Evolutionary conservation across 345 rosid genomes (phyloP).

Genomic region (Bruguiera parviflora): DNA sequence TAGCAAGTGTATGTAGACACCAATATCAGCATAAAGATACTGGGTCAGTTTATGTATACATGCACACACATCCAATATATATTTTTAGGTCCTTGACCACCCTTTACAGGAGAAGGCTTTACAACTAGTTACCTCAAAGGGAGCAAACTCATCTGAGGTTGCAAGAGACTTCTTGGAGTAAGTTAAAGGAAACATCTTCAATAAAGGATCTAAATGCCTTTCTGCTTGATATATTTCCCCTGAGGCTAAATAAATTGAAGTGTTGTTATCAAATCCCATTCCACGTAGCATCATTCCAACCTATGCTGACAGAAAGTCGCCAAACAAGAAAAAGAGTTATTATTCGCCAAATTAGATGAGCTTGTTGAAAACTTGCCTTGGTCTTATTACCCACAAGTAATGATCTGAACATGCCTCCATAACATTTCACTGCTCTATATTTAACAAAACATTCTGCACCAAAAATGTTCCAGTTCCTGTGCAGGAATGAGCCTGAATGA

Average conservation of each 20-base stretch:
- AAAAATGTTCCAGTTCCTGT: too few species aligned
- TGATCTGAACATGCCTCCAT: too few species aligned
- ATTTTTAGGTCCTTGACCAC: neutral
- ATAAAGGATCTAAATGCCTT: constrained; percentile 61
- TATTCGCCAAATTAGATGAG: constrained; percentile 14
- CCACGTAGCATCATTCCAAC: constrained; percentile 95
- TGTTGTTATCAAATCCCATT: constrained; percentile 91
- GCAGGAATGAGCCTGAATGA: too few species aligned
- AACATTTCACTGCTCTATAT: too few species aligned
- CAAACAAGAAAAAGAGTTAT: constrained; percentile 23
- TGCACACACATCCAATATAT: neutral
- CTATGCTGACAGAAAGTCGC: constrained; percentile 62
- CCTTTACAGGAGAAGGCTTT: neutral
- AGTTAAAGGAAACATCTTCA: constrained; percentile 81
- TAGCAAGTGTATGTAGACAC: neutral
- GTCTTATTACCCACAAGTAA: too few species aligned
- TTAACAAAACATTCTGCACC: too few species aligned
- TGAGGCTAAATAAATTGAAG: constrained; percentile 80
- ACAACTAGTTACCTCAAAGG: constrained; percentile 56
- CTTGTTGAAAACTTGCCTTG: neutral
- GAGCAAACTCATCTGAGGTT: constrained; percentile 74
- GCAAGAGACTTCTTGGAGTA: constrained; percentile 89
- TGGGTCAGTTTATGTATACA: neutral
- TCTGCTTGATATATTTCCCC: constrained; percentile 72
- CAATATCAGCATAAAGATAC: neutral